Conservation (phyloP, 176 grass and related monocot species). For the Hyparrhenia diplandra region DNA sequence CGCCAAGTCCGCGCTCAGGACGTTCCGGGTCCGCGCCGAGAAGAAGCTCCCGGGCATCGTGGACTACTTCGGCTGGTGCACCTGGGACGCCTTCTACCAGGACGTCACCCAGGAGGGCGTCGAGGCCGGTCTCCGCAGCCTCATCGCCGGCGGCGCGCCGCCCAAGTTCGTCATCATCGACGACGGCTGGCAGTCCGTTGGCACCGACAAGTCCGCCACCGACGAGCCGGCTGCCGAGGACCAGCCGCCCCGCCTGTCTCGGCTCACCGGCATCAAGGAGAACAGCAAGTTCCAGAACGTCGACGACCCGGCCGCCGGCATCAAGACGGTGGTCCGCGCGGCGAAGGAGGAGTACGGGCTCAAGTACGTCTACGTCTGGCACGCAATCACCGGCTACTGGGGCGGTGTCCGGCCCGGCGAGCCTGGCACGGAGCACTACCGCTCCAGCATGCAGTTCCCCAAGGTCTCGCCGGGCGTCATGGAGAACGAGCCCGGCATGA, state of each 20-base stretch:
- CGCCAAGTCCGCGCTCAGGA: constrained; percentile 46
- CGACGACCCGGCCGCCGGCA: constrained; percentile 53
- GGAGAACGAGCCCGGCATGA: constrained; percentile 80
- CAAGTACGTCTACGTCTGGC: constrained; percentile 97
- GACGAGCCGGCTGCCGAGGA: not conserved
- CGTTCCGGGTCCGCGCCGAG: constrained; percentile 58
- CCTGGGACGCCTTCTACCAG: constrained; percentile 96
- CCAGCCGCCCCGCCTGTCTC: not conserved
- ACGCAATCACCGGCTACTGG: constrained; percentile 97
- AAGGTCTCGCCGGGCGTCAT: constrained; percentile 69
- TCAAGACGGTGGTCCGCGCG: constrained; percentile 58
- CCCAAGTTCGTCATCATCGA: constrained; percentile 95
- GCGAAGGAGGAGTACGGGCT: constrained; percentile 80
- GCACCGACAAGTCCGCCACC: constrained; percentile 36
- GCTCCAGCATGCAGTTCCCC: constrained; percentile 67
- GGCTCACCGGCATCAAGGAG: constrained; percentile 89
- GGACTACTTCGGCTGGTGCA: constrained; percentile 97
- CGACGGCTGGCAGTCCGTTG: constrained; percentile 90
- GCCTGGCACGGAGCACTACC: constrained; percentile 58
- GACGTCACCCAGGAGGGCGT: constrained; percentile 91
- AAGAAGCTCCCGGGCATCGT: constrained; percentile 91
- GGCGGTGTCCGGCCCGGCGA: constrained; percentile 72
- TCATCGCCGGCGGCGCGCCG: constrained; percentile 53
- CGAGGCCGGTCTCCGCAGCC: constrained; percentile 74
- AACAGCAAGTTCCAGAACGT: constrained; percentile 80